phyloP scores from a whole-genome alignment of 2,329 filamentous ascomycete species.

The Diaporthe longicolla region DNA sequence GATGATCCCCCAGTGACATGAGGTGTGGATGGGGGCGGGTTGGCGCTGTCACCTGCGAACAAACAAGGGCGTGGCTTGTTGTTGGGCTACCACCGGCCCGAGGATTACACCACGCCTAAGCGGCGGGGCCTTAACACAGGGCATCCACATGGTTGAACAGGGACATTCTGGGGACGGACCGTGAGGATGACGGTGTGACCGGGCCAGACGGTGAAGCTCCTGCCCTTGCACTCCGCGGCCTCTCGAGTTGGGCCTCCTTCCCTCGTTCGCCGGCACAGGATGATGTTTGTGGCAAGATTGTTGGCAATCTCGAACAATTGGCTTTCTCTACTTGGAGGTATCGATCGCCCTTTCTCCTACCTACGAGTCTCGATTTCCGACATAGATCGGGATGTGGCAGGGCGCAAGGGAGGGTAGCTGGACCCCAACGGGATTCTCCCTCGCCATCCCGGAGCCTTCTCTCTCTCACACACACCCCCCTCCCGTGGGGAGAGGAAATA shows the following conservation, averaged over 20 bases:
- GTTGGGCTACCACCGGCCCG: conserved; percentile 18
- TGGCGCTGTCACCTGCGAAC: conserved; percentile 24
- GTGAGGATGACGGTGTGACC: background rate
- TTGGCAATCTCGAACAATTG: background rate
- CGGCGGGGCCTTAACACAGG: conserved; percentile 5
- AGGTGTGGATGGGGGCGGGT: conserved; percentile 25
- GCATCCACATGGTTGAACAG: conserved; percentile 8
- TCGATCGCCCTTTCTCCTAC: background rate
- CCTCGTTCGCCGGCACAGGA: background rate
- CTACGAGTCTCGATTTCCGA: background rate
- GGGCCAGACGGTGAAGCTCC: background rate
- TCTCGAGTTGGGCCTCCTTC: background rate
- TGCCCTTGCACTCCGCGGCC: background rate
- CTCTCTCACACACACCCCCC: background rate
- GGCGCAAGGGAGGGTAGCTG: conserved; percentile 21
- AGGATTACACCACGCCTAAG: conserved; percentile 13
- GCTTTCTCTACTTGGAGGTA: background rate
- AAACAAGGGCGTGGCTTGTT: conserved; percentile 18
- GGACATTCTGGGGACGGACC: background rate
- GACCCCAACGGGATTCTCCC: conserved; percentile 28
- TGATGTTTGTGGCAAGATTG: background rate
- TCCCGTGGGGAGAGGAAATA: background rate
- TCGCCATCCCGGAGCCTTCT: background rate
- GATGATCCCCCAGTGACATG: conserved; percentile 21
- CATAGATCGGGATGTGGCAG: conserved; percentile 17